phyloP scores from a whole-genome alignment of 1,284 basidiomycete genomes.

The Schizopora paradoxa region DNA sequence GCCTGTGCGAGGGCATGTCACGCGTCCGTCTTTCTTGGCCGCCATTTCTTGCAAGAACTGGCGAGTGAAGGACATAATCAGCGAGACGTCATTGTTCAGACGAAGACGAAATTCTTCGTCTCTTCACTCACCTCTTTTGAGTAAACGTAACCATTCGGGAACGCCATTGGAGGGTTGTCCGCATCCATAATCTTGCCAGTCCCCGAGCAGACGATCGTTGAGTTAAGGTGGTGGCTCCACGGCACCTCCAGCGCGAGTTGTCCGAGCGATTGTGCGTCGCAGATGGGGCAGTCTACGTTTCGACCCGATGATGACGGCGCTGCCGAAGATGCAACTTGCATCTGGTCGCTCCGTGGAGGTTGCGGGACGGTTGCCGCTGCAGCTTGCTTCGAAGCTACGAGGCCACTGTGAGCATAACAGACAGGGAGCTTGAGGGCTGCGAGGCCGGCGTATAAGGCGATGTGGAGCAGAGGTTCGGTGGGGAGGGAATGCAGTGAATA shows the following conservation, averaged over 20 bases:
- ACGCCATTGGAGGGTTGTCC: constrained; percentile 87
- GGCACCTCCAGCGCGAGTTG: constrained; percentile 84
- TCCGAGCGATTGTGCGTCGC: constrained; percentile 67
- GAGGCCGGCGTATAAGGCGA: constrained; percentile 85
- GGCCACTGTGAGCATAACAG: constrained; percentile 51
- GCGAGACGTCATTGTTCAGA: constrained; percentile 1
- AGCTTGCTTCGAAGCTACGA: too few relatives aligned
- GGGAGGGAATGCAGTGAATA: constrained; percentile 84
- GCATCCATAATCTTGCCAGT: constrained; percentile 93
- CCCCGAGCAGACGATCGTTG: constrained; percentile 89
- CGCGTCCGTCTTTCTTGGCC: constrained; percentile 61
- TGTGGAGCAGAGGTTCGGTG: constrained; percentile 78
- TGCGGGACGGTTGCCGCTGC: too few relatives aligned
- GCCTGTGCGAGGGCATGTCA: constrained; percentile 79
- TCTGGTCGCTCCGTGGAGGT: not conserved
- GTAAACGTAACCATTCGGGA: constrained; percentile 91
- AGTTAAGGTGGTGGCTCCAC: constrained; percentile 90
- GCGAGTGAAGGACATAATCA: not conserved
- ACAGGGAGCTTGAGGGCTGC: constrained; percentile 82
- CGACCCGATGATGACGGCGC: constrained; percentile 44
- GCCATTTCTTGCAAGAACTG: constrained; percentile 86
- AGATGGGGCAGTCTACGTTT: constrained; percentile 90
- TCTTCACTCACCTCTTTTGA: constrained; percentile 82
- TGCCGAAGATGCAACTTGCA: too few relatives aligned
- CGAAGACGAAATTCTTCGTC: constrained; percentile 19